Evolutionary conservation across 768 basidiomycete species (phyloP), one percentile per base, ranked within the genome.

Genomic region (Mycena haematopus): DNA sequence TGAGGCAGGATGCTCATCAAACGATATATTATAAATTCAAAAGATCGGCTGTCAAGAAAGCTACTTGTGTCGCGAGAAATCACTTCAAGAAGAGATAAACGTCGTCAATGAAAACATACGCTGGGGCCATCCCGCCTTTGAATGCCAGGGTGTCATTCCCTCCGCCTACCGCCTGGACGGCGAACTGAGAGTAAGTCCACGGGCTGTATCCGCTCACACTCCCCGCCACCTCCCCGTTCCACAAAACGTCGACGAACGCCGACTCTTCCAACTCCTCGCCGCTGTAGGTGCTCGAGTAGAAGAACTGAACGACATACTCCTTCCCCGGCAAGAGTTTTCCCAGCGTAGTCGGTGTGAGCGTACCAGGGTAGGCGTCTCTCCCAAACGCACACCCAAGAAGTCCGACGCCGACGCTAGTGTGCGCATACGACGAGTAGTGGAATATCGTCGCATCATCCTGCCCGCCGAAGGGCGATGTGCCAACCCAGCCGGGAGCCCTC

Each of bases 371-470:
- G 4, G 52, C 3, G 35, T 69, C 68, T 35, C 52, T 63, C 11
- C 63, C 66, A 36, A 51, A 60, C 24, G 66, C 66, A 44, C 45
- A 56, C 33, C 68, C 68, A 8, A 69, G 61, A 24, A 67, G 52
- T 14, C 42, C 66, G 54, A 63, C 66, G 25, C 66, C 46, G 17
- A n/a, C 10, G 19, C 68, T 66, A 7, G 5, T 11, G 50, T 68
- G 68, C 10, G 68, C 66, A 27, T 65, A 69, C 31, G 55, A 57
- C 38, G 38, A 58, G 36, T 63, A 65, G 54, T 67, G 60, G 52
- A 65, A 67, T 9, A 73, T 57, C 38, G 67, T 69, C 52, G 72
- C 69, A 62, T 73, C 69, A 56, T 33, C 24, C 8, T 46, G 17
- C n/a, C 65, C 68, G 29, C 56, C 63, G 27, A 2, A 13, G 21